phyloP scores from a whole-genome alignment of 179 eudicot genomes.

The Silene vulgaris region DNA sequence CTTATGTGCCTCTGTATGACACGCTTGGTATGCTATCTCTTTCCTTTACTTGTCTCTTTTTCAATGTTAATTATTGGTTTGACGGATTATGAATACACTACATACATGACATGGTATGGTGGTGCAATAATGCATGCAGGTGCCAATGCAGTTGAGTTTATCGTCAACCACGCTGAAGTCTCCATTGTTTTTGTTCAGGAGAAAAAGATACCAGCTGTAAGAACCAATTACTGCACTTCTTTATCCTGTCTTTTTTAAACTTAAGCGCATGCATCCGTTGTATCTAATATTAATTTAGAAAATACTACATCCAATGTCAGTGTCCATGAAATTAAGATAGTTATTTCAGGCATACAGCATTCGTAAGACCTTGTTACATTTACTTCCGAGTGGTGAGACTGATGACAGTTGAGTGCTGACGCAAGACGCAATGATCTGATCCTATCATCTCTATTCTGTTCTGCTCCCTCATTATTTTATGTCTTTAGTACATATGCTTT shows the following conservation, averaged over 20 bases:
- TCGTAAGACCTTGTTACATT: neutral
- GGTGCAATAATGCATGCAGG: constrained; percentile 43
- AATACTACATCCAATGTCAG: neutral
- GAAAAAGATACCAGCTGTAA: constrained; percentile 67
- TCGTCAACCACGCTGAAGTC: constrained; percentile 87
- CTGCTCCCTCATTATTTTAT: too few species aligned
- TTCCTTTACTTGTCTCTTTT: neutral
- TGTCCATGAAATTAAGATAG: neutral
- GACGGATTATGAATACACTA: neutral
- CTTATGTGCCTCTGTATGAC: constrained; percentile 83
- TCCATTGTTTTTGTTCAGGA: constrained; percentile 83
- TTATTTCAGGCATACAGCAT: neutral
- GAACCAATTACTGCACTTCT: constrained; percentile 13
- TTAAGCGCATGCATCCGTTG: neutral
- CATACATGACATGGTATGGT: neutral
- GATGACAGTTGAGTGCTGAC: too few species aligned
- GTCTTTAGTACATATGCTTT: too few species aligned
- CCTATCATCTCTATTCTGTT: neutral
- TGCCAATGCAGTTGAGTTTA: constrained; percentile 86
- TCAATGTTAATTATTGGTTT: neutral
- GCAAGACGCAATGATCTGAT: neutral
- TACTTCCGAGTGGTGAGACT: neutral
- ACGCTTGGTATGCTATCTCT: constrained; percentile 59
- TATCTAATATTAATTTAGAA: neutral
- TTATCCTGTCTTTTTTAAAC: neutral